Evolutionary conservation across 148 eudicot species (phyloP), one percentile per base, ranked within the genome.

Genomic region (Dysphania ambrosioides): DNA sequence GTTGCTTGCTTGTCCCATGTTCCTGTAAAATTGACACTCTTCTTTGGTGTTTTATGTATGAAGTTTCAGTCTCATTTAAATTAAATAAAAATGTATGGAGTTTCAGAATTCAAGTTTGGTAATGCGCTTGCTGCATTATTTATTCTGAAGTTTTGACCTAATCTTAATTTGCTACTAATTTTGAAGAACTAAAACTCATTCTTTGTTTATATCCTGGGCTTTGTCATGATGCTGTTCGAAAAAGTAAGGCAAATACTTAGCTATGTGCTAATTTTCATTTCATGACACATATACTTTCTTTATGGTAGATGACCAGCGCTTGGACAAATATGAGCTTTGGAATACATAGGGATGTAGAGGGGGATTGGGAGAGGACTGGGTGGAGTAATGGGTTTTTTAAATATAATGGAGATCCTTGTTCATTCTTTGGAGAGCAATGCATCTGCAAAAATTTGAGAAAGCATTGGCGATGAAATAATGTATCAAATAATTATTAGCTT

Each of bases 321-420:
- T 92, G 98, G 97, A 88, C 89, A 88, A 86, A 86, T 87, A 75
- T 90, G 96, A 86, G 98, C 98, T 85, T 87, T 92, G 98, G 93
- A 88, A 87, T 92, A 85, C 93, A 72, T 92, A 92, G 93, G 97
- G 89, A 86, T 90, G 97, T 92, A 85, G 78, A 79, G 76, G 75
- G 91, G 92, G 88, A 87, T 81, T 87, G 91, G 89, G 92, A 82
- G 82, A 81, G 78, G 59, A 83, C 83, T 84, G 91, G 86, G n/a
- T n/a, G n/a, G n/a, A n/a, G n/a, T n/a, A n/a, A n/a, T n/a, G n/a
- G n/a, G 83, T 85, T 74, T 87, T 73, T 85, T 72, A 81, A 74
- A 83, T 81, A 71, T 83, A 58, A 79, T 82, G 93, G 93, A 85
- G 80, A 87, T 83, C 82, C 83, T 88, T 86, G 89, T 86, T 85